Percentiles rank a stretch among this genome's conserved stretches.
phyloP scores from a whole-genome alignment of 202 grass and related monocot genomes.

The Panicum hallii region DNA sequence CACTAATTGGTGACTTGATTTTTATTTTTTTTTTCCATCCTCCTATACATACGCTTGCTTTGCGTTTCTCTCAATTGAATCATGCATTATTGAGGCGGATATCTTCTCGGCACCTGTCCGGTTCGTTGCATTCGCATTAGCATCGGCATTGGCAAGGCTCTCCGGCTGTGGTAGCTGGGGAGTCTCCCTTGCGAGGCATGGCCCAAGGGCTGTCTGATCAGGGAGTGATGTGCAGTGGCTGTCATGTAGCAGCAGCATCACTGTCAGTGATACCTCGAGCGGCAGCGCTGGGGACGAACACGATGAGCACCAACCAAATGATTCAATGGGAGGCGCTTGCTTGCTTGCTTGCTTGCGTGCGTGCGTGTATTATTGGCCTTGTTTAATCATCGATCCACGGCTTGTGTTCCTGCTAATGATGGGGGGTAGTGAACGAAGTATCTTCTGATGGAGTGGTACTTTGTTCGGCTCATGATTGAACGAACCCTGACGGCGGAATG shows the following conservation, averaged over 20 bases:
- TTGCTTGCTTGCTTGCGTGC: no score
- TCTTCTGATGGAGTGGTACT: neutral
- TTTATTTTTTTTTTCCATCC: no score
- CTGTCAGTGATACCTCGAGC: conserved; percentile 3
- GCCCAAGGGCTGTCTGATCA: neutral
- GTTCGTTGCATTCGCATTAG: conserved; percentile 11
- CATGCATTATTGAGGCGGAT: conserved; percentile 23
- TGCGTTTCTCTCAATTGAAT: neutral
- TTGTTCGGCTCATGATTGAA: conserved; percentile 22
- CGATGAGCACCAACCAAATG: no score
- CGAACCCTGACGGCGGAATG: conserved; percentile 4
- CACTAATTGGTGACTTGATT: neutral
- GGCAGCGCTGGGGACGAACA: neutral
- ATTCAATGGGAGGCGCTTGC: no score
- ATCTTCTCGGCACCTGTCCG: conserved; percentile 23
- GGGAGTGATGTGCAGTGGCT: conserved; percentile 15
- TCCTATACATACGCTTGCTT: neutral
- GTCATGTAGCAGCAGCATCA: conserved; percentile 11
- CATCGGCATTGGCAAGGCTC: neutral
- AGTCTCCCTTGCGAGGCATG: conserved; percentile 37
- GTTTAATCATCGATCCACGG: no score
- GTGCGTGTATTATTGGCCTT: no score
- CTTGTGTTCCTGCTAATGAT: conserved; percentile 24
- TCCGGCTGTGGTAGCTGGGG: conserved; percentile 33
- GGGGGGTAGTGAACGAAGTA: neutral